phyloP scores from a whole-genome alignment of 2,329 filamentous ascomycete genomes.

The Nectriaceae sp. region DNA sequence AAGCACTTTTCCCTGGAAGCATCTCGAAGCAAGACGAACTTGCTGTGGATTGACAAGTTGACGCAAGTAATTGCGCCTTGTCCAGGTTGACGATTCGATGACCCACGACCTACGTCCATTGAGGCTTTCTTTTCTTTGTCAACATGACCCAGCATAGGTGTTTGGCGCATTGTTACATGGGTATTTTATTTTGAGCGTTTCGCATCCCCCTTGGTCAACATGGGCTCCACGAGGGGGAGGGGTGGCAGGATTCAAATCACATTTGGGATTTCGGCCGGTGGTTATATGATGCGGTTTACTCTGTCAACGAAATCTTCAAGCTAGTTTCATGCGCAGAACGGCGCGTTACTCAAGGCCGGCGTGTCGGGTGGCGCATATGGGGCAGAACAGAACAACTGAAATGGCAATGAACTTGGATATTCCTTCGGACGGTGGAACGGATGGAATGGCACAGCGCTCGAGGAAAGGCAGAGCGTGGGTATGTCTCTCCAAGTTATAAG shows the following conservation, averaged over 20 bases:
- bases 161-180: conserved; percentile 33
- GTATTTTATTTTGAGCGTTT: conserved; percentile 16
- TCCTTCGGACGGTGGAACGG: conserved; percentile 5
- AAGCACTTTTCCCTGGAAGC: conserved; percentile 2
- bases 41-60: conserved; percentile 16
- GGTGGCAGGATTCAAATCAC: conserved; percentile 4
- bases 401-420: conserved; percentile 18
- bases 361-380: conserved; percentile 18
- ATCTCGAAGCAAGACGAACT: conserved; percentile 13
- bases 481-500: too few species aligned
- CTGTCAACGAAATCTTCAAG: conserved; percentile 8
- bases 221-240: conserved; percentile 11
- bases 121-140: conserved; percentile 23
- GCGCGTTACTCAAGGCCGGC: conserved; percentile 10
- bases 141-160: conserved; percentile 35
- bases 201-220: conserved; percentile 11
- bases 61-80: conserved; percentile 11
- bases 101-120: conserved; percentile 22
- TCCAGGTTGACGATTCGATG: conserved; percentile 27
- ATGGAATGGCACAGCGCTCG: too few species aligned
- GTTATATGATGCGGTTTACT: conserved; percentile 5
- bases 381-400: conserved; percentile 17
- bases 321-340: conserved; percentile 14
- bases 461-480: too few species aligned
- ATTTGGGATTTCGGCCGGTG: conserved; percentile 6